Conservation (phyloP, 768 basidiomycete species). For the Phylloporus scabripes region DNA sequence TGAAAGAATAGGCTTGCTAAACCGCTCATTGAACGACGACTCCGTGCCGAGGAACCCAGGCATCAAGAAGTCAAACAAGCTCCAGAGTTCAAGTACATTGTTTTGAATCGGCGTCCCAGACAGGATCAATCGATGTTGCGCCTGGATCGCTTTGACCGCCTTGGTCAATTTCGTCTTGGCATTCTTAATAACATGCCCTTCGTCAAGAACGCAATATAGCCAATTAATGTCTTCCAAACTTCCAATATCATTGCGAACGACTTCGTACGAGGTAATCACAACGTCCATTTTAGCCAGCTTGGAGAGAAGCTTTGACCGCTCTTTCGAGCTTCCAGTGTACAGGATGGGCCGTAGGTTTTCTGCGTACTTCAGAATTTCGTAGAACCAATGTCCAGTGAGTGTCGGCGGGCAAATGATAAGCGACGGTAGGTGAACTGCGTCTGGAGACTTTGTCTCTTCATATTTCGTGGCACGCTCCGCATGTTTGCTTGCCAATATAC, state of each 20-base stretch:
- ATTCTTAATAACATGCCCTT: conserved; percentile 99
- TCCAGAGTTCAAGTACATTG: conserved; percentile 97
- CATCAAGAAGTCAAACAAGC: conserved; percentile 98
- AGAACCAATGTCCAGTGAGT: conserved; percentile 97
- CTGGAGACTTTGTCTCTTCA: conserved; percentile 60
- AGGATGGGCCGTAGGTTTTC: conserved; percentile 78
- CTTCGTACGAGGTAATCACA: conserved; percentile 97
- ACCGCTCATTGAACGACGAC: conserved; percentile 88
- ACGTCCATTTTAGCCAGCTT: conserved; percentile 72
- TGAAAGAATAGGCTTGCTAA: conserved; percentile 91
- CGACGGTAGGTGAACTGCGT: conserved; percentile 84
- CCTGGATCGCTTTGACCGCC: conserved; percentile 85
- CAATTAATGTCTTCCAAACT: conserved; percentile 71
- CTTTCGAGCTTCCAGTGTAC: conserved; percentile 83
- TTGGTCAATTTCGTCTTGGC: conserved; percentile 97
- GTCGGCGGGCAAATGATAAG: conserved; percentile 96
- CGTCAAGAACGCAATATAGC: conserved; percentile 96
- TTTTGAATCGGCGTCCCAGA: conserved; percentile 99
- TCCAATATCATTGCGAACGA: conserved; percentile 88
- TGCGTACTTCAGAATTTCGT: conserved; percentile 91
- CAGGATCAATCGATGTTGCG: conserved; percentile 89
- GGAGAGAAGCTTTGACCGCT: conserved; percentile 63
- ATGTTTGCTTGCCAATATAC: conserved; percentile 92
- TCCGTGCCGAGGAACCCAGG: conserved; percentile 98
- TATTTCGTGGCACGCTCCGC: conserved; percentile 73